Percentiles rank a stretch among this genome's conserved stretches.
Conservation (phyloP, 768 basidiomycete species). For the Boletales sp. region DNA sequence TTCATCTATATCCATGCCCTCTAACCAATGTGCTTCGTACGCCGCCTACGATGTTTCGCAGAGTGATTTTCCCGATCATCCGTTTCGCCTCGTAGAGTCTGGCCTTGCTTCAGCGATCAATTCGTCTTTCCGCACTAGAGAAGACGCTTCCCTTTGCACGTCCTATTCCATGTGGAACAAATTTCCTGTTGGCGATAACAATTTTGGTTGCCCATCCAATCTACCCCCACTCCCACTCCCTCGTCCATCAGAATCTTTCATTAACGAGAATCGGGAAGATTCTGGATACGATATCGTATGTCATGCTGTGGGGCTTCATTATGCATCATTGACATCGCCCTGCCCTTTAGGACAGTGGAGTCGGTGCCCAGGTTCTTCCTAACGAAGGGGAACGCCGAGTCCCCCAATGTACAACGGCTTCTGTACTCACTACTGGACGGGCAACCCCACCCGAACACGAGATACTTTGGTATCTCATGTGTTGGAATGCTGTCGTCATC, state of each 20-base stretch:
- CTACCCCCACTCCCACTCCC: not conserved
- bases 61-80: not conserved
- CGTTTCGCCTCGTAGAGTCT: not conserved
- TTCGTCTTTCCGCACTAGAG: not conserved
- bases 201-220: not conserved
- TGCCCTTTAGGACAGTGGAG: not conserved
- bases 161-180: not conserved
- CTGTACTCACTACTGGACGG: not conserved
- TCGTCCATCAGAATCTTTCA: not conserved
- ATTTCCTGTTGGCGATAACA: not conserved
- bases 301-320: not conserved
- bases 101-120: not conserved
- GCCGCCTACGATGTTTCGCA: not conserved
- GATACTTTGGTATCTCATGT: not conserved
- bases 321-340: not conserved
- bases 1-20: not conserved
- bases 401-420: not conserved
- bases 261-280: not conserved
- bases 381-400: not conserved
- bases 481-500: constrained; percentile 14
- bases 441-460: not conserved
- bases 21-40: not conserved
- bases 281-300: not conserved
- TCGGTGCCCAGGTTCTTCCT: not conserved
- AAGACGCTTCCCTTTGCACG: not conserved